phyloP scores from a whole-genome alignment of 495 filamentous ascomycete species.

The Penicillium antarcticum region DNA sequence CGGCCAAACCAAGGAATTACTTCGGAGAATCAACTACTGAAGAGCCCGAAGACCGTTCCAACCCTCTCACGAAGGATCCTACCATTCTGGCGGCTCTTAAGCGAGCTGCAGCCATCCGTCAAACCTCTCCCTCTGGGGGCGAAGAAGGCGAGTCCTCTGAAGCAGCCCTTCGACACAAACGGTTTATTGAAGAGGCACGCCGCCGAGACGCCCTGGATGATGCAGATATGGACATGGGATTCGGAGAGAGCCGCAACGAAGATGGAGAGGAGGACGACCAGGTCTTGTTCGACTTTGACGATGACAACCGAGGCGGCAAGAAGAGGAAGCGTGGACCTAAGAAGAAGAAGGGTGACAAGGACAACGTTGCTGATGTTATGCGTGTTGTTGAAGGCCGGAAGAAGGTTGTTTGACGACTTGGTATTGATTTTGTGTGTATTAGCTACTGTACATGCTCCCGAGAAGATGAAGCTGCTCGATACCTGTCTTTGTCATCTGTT shows the following conservation, averaged over 20 bases:
- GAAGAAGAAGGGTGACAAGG: conserved; percentile 82
- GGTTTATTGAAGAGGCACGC: conserved; percentile 63
- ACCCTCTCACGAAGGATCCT: conserved; percentile 64
- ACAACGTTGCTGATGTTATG: conserved; percentile 78
- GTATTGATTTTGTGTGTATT: too few species aligned
- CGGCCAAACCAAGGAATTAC: conserved; percentile 37
- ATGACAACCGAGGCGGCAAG: conserved; percentile 49
- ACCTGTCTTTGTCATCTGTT: too few species aligned
- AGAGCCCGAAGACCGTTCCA: conserved; percentile 47
- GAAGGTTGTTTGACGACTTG: conserved; percentile 12
- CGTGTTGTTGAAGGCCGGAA: conserved; percentile 72
- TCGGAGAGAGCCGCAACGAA: conserved; percentile 78
- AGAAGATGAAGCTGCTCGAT: too few species aligned
- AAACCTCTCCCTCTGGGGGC: conserved; percentile 34
- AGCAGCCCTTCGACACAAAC: conserved; percentile 62
- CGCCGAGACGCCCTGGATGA: conserved; percentile 69
- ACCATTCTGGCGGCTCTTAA: conserved; percentile 78
- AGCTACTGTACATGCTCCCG: too few species aligned
- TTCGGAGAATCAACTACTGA: conserved; percentile 33
- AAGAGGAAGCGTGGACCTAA: conserved; percentile 79
- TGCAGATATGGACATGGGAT: conserved; percentile 91
- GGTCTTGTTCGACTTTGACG: conserved; percentile 59
- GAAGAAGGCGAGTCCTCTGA: conserved; percentile 45
- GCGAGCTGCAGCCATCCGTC: conserved; percentile 72
- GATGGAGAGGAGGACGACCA: conserved; percentile 77